Base-by-base conservation (phyloP, 2,329 filamentous ascomycete genomes). In the Lasiodiplodia gonubiensis region DNA sequence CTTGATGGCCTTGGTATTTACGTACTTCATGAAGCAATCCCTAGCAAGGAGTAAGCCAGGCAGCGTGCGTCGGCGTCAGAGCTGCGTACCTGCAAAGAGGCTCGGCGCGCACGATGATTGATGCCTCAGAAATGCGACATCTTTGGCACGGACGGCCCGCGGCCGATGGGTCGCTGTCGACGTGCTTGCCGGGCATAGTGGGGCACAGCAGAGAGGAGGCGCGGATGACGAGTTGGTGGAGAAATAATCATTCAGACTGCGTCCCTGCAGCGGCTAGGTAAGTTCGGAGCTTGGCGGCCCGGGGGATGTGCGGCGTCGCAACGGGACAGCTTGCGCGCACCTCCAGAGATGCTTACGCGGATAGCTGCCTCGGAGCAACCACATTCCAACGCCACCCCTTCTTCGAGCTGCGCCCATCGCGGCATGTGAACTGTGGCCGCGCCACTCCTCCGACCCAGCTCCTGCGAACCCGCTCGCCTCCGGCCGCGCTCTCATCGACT, bases 1-100 rank as follows among this genome's bases (percentile, higher is more conserved):
- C 79, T 94, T 94, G 72, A 92, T 86, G 69, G 89, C 86, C 79
- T 98, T 98, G 71, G 87, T 89, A 68, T 87, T 84, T 66, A 97
- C 85, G 81, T 93, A 97, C 73, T 86, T 86, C 68, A 86, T 82
- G 80, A 94, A 97, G 80, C 95, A 98, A 70, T 85, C 80, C 67
- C 90, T 92, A 71, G 37, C 48, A 37, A 10, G n/a, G 52, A 11
- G 51, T 68, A 11, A 67, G 64, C 65, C 25, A 27, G 37, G 54
- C 42, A n/a, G 37, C 14, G 4, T 6, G n/a, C n/a, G 23, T 11
- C 39, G 16, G 27, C 42, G 30, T 51, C 25, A n/a, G 39, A 25
- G 33, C 42, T 8, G 73, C 82, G 72, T 76, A 88, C 85, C 81
- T 81, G 83, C 89, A 91, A 18, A 90, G 82, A 33, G 83, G 83